Evolutionary conservation across 352 stramenopile genomes (phyloP), one percentile per base, ranked within the genome.

Genomic region (Salisapilia sapeloensis): DNA sequence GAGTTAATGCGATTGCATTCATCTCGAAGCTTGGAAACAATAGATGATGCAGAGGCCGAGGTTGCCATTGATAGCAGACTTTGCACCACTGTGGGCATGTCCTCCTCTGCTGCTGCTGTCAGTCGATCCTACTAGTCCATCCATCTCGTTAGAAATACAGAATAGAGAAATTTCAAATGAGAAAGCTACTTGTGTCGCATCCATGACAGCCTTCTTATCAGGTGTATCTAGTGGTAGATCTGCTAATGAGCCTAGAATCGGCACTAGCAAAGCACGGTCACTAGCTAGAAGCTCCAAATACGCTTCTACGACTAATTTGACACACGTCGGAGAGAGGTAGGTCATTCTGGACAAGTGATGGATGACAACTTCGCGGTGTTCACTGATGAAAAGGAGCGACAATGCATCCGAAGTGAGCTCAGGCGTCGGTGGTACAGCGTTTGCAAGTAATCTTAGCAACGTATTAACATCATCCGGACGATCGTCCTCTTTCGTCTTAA

Each of bases 301-400:
- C 6, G 67, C 53, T 29, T 79, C 40, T 6, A 86, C 40, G 3
- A 90, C 74, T 6, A 90, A 35, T n/a, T 65, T 40, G 4, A 86
- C 65, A 41, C 74, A 90, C 33, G 82, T 58, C 21, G 63, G 62
- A 1, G 74, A 86, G 38, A 86, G 70, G 40, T 80, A 85, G 13
- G 67, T 85, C 16, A 79, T 70, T 61, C 82, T 82, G 16, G 74
- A 55, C 29, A 90, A 37, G 38, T 90, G 67, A 46, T 90, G 60
- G 22, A 90, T 80, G 11, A 90, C 45, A 16, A 81, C 49, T 40
- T 79, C 63, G 20, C 67, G 67, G 35, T 85, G 67, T 10, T 83
- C 61, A 15, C 53, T 70, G 34, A 77, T 78, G 17, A 82, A 59
- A 14, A 90, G 48, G 42, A 90, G 44, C 22, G 67, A 55, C 8